Conservation (phyloP, 768 basidiomycete species). For the Naganishia onofrii region DNA sequence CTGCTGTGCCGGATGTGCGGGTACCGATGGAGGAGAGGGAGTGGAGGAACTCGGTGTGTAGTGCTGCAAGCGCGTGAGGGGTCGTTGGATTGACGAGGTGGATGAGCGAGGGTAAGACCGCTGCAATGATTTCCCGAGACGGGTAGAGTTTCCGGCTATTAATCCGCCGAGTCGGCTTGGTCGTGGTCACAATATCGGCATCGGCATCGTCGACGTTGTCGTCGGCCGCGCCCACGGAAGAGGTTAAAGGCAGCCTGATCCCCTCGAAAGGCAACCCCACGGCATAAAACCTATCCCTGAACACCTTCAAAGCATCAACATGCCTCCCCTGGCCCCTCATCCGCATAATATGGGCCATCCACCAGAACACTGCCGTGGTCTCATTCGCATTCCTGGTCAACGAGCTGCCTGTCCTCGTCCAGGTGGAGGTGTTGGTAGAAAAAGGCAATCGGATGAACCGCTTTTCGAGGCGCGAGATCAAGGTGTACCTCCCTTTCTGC, state of each 20-base stretch:
- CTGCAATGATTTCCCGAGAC: constrained; percentile 13
- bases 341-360: constrained; percentile 18
- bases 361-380: constrained; percentile 24
- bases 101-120: constrained; percentile 1
- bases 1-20: background rate
- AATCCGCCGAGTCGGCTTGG: background rate
- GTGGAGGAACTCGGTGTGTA: constrained; percentile 3
- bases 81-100: constrained; percentile 13
- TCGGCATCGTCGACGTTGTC: background rate
- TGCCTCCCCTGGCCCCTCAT: background rate
- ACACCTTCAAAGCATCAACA: constrained; percentile 6
- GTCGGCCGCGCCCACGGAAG: background rate
- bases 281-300: constrained; percentile 8
- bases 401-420: background rate
- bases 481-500: background rate
- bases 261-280: background rate
- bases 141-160: constrained; percentile 9
- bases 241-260: too few species aligned
- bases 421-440: background rate
- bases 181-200: background rate
- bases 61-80: background rate
- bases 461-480: constrained; percentile 7
- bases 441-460: constrained; percentile 5
- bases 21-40: background rate
- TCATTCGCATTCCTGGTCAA: background rate